Percentiles rank a stretch among this genome's conserved stretches.
These are phyloP conservation scores for Yamadazyma kanchanaburiensis DNA, from an alignment of 1,139 yeast genomes.

Conservation along the genomic window DNA sequence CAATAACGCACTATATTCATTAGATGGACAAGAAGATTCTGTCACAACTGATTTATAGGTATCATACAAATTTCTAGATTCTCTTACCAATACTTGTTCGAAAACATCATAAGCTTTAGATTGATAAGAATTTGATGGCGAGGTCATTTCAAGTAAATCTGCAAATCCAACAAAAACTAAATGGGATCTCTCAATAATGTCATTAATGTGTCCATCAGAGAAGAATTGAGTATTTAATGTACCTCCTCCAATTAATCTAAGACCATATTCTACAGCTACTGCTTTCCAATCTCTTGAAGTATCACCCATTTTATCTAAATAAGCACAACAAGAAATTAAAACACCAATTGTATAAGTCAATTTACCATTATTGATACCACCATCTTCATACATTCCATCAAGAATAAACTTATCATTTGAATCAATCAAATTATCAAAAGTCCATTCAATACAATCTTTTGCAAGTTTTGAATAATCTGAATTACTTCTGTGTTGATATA, in stretches of 20 bases:
- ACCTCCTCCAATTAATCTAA: constrained; percentile 13
- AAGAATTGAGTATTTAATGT: constrained; percentile 14
- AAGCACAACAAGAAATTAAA: constrained; percentile 30
- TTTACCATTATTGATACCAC: constrained; percentile 27
- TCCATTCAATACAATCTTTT: constrained; percentile 20
- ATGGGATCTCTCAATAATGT: constrained; percentile 17
- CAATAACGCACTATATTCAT: constrained; percentile 12
- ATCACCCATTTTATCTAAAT: constrained; percentile 16
- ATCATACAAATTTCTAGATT: constrained; percentile 21
- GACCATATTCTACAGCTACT: constrained; percentile 17
- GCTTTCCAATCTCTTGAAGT: constrained; percentile 14
- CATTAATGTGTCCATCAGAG: constrained; percentile 17
- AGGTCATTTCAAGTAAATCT: constrained; percentile 16
- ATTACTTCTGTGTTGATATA: constrained; percentile 13
- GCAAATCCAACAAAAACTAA: constrained; percentile 19
- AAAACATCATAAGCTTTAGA: constrained; percentile 16
- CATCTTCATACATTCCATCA: constrained; percentile 26
- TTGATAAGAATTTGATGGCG: constrained; percentile 15
- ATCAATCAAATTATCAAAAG: constrained; percentile 26
- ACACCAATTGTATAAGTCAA: constrained; percentile 36
- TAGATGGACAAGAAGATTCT: constrained; percentile 8
- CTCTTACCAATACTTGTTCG: constrained; percentile 18
- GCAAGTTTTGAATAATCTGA: constrained; percentile 13
- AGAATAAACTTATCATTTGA: constrained; percentile 24
- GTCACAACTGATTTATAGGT: constrained; percentile 5